Conservation (phyloP, 495 filamentous ascomycete species). For the Podospora comata region DNA sequence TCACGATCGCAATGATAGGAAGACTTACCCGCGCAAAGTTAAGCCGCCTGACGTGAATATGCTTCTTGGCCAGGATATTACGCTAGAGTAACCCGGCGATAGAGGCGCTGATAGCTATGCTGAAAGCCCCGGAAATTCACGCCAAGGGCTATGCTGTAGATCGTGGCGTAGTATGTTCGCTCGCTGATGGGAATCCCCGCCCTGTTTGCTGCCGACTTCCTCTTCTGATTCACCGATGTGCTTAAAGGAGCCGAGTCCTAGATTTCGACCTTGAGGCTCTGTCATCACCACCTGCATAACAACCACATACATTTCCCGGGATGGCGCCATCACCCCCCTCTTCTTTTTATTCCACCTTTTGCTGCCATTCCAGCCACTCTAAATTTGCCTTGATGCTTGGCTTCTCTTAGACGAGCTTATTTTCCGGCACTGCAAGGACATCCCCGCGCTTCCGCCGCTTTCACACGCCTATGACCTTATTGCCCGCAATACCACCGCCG, state of each 20-base stretch:
- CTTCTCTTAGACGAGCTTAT: neutral
- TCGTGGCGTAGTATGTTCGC: constrained; percentile 62
- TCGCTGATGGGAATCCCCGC: constrained; percentile 43
- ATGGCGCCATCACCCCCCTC: neutral
- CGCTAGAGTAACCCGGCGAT: constrained; percentile 65
- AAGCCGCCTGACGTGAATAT: constrained; percentile 53
- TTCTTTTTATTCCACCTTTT: neutral
- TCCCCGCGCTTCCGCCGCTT: constrained; percentile 13
- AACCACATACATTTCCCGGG: neutral
- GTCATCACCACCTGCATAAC: neutral
- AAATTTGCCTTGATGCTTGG: neutral
- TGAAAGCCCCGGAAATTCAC: constrained; percentile 70
- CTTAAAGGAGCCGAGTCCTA: neutral
- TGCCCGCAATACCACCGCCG: constrained; percentile 8
- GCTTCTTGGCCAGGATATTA: constrained; percentile 60
- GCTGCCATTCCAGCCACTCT: neutral
- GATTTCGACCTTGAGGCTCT: neutral
- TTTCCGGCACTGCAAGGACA: constrained; percentile 15
- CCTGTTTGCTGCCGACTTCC: neutral
- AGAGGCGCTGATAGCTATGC: constrained; percentile 62
- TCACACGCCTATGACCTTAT: constrained; percentile 1
- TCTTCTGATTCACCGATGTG: neutral
- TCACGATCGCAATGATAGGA: constrained; percentile 64
- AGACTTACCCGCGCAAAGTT: constrained; percentile 64
- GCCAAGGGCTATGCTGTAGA: constrained; percentile 65